Evolutionary conservation across 352 stramenopile genomes (phyloP), one percentile per base, ranked within the genome.

Genomic region (Globisporangium parvum): DNA sequence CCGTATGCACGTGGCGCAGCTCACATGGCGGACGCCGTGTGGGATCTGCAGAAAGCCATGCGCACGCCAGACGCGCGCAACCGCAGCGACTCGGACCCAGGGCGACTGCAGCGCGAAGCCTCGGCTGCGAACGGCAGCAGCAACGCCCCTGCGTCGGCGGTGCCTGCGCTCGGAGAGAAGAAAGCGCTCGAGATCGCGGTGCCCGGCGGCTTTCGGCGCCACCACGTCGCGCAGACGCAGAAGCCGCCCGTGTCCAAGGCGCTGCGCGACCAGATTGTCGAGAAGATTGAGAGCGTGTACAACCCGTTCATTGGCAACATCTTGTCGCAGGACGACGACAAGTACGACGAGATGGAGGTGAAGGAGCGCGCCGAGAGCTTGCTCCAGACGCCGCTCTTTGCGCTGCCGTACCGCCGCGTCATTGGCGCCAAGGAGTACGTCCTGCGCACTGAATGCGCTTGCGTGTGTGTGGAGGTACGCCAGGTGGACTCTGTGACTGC

Each of bases 291-390:
- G 51, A 76, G 66, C 50, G 80, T 91, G 51, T 93, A 93, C 70
- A 75, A 93, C 52, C 80, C 80, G 37, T 89, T 93, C 55, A 93
- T 93, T 53, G 77, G 77, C 52, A 89, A 63, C 57, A 90, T 91
- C 49, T 57, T 93, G 31, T 87, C 78, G 49, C 83, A 93, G 50
- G 81, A 91, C 68, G 90, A 89, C 62, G 83, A 93, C 61, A 57
- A 73, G 37, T 93, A 83, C 62, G 80, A 91, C 54, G 75, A 87
- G 55, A 76, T 93, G 61, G 71, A 70, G 33, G 73, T 85, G 6
- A 60, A 88, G 24, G 75, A 90, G 45, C 79, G 80, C 11, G 78
- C 69, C 11, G 56, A 75, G 42, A 93, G 71, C 55, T 54, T 93
- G 53, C 67, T 93, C 21, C 67, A 87, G 62, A 93, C 83, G 47